Evolutionary conservation across 306 rosid genomes (phyloP), one percentile per base, ranked within the genome.

Genomic region (Acacia confusa): DNA sequence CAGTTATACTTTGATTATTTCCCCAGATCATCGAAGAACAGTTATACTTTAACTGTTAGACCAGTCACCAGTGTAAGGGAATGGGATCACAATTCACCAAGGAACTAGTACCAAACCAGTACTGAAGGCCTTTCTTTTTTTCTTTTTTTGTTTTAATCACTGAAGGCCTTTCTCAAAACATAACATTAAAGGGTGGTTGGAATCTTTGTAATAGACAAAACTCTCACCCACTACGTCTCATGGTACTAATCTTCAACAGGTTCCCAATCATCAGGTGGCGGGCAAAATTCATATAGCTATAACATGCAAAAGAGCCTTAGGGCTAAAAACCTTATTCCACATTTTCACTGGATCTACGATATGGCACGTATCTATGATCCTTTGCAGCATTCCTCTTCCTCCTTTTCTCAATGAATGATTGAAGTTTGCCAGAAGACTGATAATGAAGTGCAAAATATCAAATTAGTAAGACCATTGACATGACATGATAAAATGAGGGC

Each of bases 351-450:
- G 92, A 75, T 81, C 92, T 90, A 48, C 92, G 89, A 70, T 95
- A 92, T 34, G 98, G 97, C 91, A 95, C 81, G 87, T 79, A 86
- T 85, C 86, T 85, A 34, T 84, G 97, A 78, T 95, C 91, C 88
- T 91, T 95, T 4, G 97, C 84, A 50, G 97, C 95, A 86, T 95
- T 95, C 85, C 91, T 95, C 89, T 78, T 88, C 85, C 97, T 88
- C 88, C 81, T 89, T 80, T 89, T 93, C 87, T 90, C 92, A 45
- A 95, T 65, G 74, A 79, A 95, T 52, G 92, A 32, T 64, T 89
- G 92, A 24, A 95, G 97, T 86, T 91, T 91, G 53, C 97, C 97
- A 81, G 97, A 74, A 11, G 87, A 79, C 97, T 91, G 83, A 78
- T 75, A 78, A 82, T 61, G 57, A 73, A 58, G 22, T n/a, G 58